Evolutionary conservation across 2,329 filamentous ascomycete species (phyloP).

Genomic region (Nigrospora osmanthi): DNA sequence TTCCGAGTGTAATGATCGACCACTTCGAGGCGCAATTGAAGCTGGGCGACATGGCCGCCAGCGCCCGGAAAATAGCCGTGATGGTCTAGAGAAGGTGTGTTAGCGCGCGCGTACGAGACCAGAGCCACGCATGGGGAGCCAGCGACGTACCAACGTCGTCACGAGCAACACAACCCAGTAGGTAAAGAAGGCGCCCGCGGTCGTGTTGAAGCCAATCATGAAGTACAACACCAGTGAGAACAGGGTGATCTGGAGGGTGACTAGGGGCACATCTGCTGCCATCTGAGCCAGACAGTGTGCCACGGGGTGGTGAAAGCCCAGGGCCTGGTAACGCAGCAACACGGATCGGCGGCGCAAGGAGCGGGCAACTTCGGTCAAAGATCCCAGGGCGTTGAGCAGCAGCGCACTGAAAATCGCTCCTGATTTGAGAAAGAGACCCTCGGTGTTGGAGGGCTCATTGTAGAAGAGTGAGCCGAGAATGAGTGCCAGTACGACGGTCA

Average conservation of each 20-base stretch:
- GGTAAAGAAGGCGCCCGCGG: neutral
- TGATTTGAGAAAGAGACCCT: slow-evolving; percentile 48
- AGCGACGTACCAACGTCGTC: neutral
- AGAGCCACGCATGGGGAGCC: too few relatives aligned
- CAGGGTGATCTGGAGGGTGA: slow-evolving; percentile 49
- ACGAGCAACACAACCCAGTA: neutral
- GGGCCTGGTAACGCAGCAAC: slow-evolving; percentile 60
- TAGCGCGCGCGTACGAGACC: neutral
- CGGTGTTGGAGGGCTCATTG: slow-evolving; percentile 17
- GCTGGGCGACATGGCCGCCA: slow-evolving; percentile 39
- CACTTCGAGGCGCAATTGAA: slow-evolving; percentile 33
- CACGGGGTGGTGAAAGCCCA: slow-evolving; percentile 56
- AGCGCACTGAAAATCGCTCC: slow-evolving; percentile 54
- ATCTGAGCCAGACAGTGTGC: slow-evolving; percentile 38
- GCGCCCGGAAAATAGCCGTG: slow-evolving; percentile 37
- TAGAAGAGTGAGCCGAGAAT: slow-evolving; percentile 18
- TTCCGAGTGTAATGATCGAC: slow-evolving; percentile 46
- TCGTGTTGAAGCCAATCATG: slow-evolving; percentile 34
- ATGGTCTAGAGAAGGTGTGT: neutral
- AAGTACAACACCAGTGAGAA: slow-evolving; percentile 57
- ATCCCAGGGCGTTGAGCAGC: slow-evolving; percentile 52
- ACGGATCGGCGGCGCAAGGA: slow-evolving; percentile 56
- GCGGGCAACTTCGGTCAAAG: slow-evolving; percentile 49
- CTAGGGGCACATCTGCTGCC: slow-evolving; percentile 40
- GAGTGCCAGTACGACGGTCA: slow-evolving; percentile 17